Evolutionary conservation across 257 asterid species (phyloP).

Genomic region (Linderniella brevidens): DNA sequence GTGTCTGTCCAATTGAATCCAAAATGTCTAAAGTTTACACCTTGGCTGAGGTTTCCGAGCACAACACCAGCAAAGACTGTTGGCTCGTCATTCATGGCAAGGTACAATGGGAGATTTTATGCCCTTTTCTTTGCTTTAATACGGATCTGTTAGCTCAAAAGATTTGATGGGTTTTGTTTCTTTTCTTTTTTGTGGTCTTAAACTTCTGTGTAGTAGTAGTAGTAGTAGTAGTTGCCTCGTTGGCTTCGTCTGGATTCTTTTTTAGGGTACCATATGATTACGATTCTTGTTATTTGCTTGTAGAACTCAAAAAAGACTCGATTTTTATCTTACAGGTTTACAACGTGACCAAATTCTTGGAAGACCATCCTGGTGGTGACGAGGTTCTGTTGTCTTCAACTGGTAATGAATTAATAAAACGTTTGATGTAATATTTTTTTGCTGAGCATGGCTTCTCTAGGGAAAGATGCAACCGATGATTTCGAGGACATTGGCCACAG

Average conservation of each 20-base stretch:
- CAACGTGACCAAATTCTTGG: slow-evolving; percentile 72
- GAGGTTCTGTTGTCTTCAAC: slow-evolving; percentile 65
- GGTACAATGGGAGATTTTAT: slow-evolving; percentile 11
- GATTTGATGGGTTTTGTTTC: slow-evolving; percentile 3
- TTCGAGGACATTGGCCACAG: slow-evolving; percentile 88
- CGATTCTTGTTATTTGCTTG: too few species aligned
- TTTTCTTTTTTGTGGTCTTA: neutral
- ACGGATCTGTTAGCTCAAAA: too few species aligned
- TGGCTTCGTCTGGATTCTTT: too few species aligned
- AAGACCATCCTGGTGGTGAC: slow-evolving; percentile 93
- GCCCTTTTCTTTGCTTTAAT: slow-evolving; percentile 2
- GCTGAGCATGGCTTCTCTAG: slow-evolving; percentile 13
- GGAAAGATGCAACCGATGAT: slow-evolving; percentile 85
- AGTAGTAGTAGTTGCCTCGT: too few species aligned
- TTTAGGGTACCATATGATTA: too few species aligned
- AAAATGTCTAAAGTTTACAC: slow-evolving; percentile 31
- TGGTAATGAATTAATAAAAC: slow-evolving; percentile 20
- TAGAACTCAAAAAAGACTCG: too few species aligned
- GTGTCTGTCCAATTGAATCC: neutral
- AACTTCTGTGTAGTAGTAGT: too few species aligned
- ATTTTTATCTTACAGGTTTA: slow-evolving; percentile 32
- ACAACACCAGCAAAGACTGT: slow-evolving; percentile 62
- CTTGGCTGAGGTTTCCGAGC: slow-evolving; percentile 64
- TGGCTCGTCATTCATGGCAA: slow-evolving; percentile 54
- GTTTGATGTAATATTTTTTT: slow-evolving; percentile 1